phyloP scores from a whole-genome alignment of 768 basidiomycete species.

The Mycena sanguinolenta region DNA sequence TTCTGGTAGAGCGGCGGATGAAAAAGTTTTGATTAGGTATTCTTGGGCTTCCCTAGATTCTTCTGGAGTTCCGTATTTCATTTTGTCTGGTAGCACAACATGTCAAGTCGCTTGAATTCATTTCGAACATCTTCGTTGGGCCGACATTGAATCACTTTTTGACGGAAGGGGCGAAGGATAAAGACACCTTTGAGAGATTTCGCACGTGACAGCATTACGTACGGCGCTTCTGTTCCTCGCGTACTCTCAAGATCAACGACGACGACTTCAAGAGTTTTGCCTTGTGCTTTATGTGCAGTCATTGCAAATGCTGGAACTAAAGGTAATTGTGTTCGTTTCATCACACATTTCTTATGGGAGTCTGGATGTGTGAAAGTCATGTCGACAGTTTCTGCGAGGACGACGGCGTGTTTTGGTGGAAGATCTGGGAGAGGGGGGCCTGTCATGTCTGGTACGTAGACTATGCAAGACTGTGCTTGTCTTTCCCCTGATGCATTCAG shows the following conservation, averaged over 20 bases:
- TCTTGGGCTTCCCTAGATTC: not conserved
- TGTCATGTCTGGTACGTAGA: conserved; percentile 19
- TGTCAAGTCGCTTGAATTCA: conserved; percentile 3
- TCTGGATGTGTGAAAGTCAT: conserved; percentile 21
- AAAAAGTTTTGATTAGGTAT: not conserved
- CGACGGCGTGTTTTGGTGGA: conserved; percentile 12
- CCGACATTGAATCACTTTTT: not conserved
- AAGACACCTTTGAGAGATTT: conserved; percentile 9
- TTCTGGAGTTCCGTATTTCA: not conserved
- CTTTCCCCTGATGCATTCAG: not conserved
- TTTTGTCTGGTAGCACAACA: not conserved
- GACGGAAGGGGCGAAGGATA: not conserved
- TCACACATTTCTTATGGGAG: conserved; percentile 8
- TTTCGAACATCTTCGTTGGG: conserved; percentile 14
- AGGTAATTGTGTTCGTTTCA: conserved; percentile 1
- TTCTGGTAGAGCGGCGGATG: not conserved
- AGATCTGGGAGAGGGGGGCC: conserved; percentile 10
- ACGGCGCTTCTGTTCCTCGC: conserved; percentile 5
- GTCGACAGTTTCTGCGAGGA: conserved; percentile 14
- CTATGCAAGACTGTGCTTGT: not conserved
- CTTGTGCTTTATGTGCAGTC: conserved; percentile 18
- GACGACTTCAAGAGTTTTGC: not conserved
- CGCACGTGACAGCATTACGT: conserved; percentile 13
- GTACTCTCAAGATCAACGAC: conserved; percentile 12
- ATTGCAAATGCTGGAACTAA: conserved; percentile 16